Base-by-base conservation (phyloP, 768 basidiomycete species). In the Lentinula sp. region DNA sequence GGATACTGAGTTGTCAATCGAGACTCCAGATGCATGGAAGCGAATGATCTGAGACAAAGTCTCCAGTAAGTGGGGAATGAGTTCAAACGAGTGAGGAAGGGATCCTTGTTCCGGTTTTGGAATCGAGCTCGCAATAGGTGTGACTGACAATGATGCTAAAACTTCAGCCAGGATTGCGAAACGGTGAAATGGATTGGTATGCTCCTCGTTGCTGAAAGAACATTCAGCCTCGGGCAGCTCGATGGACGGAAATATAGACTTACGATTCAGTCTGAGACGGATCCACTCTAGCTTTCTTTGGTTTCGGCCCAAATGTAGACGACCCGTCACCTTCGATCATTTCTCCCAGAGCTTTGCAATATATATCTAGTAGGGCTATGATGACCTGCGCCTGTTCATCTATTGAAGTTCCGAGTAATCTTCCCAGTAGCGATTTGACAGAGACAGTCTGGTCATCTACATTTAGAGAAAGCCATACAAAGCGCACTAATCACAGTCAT, bases 41-140 rank as follows among this genome's bases (percentile, higher is more conserved):
- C 40, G 55, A 2, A 85, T 74, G 13, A 94, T 78, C 58, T 78
- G 83, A 65, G 82, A 84, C 35, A 97, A 76, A 0, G 85, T 84
- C 43, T 92, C 89, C 43, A 98, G 75, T 5, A 95, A 77, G 50
- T 76, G 79, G 0, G 87, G 81, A 48, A 95, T 77, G 49, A 96
- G 79, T 42, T 90, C 84, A 32, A 86, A 74, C 18, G 89, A 88
- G 21, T 86, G 89, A 0, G 87, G 84, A 32, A 93, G 72, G 1
- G 81, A 68, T 34, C 79, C 78, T 10, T 4, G 18, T 2, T 43
- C 40, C 5, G 55, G 15, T 56, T 46, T 23, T 11, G 32, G 37
- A 4, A 45, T 48, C 16, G 57, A 49, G 4, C 35, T 35, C n/a
- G 57, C 21, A 13, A 18, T 6, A 9, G 57, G 18, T 18, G 45